Base-by-base conservation (phyloP, 2,329 filamentous ascomycete species). In the Rhinocladiella similis region DNA sequence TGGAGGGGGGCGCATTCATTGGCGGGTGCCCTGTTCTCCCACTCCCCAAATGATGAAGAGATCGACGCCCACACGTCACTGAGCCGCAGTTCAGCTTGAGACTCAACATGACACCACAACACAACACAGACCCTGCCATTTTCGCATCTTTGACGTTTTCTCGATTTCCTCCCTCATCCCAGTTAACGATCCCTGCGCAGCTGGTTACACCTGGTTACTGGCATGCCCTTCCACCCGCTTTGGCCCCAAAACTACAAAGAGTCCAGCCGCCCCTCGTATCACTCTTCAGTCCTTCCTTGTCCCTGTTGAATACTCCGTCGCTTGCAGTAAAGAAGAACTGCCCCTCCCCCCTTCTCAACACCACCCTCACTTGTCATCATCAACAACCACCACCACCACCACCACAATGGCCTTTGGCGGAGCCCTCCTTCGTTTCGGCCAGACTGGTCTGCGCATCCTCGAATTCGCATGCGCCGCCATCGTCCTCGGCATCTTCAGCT, bases 401-500 rank as follows among this genome's bases (percentile, higher is more conserved):
- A 18, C 54, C 69, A 79, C 57, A 52, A 89, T 88, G 86, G 83
- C 79, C 57, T 77, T 78, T 60, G 73, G 76, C 43, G 83, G 85
- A 62, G 72, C 86, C 60, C 78, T 83, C 65, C 83, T 96, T 66
- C 90, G 90, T 67, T 74, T 82, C 51, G 73, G 82, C 46, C 87
- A 90, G 68, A 88, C 87, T 70, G 80, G 87, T 70, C 77, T 95
- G 67, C 89, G 93, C 64, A 75, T 81, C 63, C 74, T 96, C 54
- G 84, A 90, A 67, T 88, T 96, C 72, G 79, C 83, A 69, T 89
- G 85, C 71, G 80, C 87, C 7, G 84, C 81, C 57, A 80, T 96
- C 63, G 82, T 93, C 59, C 82, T 97, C 60, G 88, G 83, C 64
- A 83, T 94, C 67, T 92, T 88, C 79, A 87, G 86, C 48, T 96